Evolutionary conservation across 768 basidiomycete species (phyloP).

Genomic region (Collybiopsis confluens): DNA sequence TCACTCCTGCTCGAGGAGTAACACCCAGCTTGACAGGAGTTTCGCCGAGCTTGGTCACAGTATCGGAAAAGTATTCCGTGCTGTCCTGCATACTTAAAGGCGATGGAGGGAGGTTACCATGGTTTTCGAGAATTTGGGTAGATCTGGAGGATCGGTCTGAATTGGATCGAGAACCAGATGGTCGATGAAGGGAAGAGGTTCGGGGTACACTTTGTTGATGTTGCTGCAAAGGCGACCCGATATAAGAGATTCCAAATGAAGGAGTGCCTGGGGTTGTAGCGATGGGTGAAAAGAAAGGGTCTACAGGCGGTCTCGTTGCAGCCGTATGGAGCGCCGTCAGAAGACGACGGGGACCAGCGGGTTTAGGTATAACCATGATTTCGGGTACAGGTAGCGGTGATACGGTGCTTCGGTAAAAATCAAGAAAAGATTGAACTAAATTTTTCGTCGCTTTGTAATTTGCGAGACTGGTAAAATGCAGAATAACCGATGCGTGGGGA

Average conservation of each 20-base stretch:
- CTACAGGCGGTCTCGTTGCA: conserved; percentile 77
- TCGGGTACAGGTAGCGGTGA: conserved; percentile 59
- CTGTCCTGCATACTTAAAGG: conserved; percentile 67
- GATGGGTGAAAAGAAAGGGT: conserved; percentile 91
- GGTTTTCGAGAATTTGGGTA: conserved; percentile 32
- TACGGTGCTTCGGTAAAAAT: conserved; percentile 36
- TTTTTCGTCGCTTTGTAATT: conserved; percentile 91
- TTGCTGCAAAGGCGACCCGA: conserved; percentile 22
- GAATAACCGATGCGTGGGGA: conserved; percentile 44
- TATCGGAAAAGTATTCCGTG: conserved; percentile 73
- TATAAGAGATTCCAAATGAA: conserved; percentile 36
- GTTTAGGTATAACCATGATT: conserved; percentile 96
- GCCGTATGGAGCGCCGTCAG: conserved; percentile 92
- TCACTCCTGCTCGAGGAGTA: conserved; percentile 4
- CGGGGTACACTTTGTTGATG: conserved; percentile 24
- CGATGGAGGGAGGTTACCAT: conserved; percentile 47
- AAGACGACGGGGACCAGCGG: conserved; percentile 90
- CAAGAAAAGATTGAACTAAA: conserved; percentile 65
- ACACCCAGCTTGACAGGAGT: conserved; percentile 41
- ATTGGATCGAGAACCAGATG: conserved; percentile 48
- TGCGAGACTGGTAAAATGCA: conserved; percentile 88
- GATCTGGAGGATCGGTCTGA: conserved; percentile 64
- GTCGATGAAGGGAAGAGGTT: conserved; percentile 42
- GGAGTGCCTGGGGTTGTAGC: conserved; percentile 87
- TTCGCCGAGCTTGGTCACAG: conserved; percentile 65